These are phyloP conservation scores for Soucietia sequanensis DNA, from an alignment of 805 yeast genomes.

Conservation along the genomic window DNA sequence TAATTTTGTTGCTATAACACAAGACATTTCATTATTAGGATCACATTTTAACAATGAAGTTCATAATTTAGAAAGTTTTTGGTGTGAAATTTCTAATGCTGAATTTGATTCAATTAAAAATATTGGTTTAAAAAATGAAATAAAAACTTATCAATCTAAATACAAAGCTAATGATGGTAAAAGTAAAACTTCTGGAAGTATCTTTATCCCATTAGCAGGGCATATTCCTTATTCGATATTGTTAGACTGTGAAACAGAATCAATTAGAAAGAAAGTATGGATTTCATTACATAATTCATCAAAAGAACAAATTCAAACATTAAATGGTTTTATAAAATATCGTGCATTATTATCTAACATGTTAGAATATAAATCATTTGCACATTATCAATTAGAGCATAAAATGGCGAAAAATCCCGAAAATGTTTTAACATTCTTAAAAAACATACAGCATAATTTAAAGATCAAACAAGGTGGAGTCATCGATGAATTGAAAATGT, in stretches of 20 bases:
- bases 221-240: constrained; percentile 64
- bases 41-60: constrained; percentile 67
- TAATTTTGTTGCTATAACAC: constrained; percentile 75
- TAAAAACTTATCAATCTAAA: constrained; percentile 23
- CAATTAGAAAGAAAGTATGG: constrained; percentile 72
- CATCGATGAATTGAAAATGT: constrained; percentile 50
- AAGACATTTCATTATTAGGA: constrained; percentile 76
- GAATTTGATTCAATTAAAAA: constrained; percentile 30
- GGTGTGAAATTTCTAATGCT: constrained; percentile 32
- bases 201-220: constrained; percentile 47
- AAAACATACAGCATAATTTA: constrained; percentile 52
- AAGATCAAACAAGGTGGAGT: constrained; percentile 44
- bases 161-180: constrained; percentile 12
- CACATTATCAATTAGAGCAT: constrained; percentile 79
- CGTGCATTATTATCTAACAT: constrained; percentile 71
- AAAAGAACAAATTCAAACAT: constrained; percentile 54
- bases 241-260: constrained; percentile 52
- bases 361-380: constrained; percentile 67
- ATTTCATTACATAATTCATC: constrained; percentile 66
- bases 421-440: constrained; percentile 69
- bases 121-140: constrained; percentile 20
- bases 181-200: constrained; percentile 2
- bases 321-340: constrained; percentile 59
- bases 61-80: constrained; percentile 28
- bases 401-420: constrained; percentile 86